Percentiles rank a stretch among this genome's conserved stretches.
phyloP scores from a whole-genome alignment of 805 yeast species.

The Lipomyces chichibuensis region DNA sequence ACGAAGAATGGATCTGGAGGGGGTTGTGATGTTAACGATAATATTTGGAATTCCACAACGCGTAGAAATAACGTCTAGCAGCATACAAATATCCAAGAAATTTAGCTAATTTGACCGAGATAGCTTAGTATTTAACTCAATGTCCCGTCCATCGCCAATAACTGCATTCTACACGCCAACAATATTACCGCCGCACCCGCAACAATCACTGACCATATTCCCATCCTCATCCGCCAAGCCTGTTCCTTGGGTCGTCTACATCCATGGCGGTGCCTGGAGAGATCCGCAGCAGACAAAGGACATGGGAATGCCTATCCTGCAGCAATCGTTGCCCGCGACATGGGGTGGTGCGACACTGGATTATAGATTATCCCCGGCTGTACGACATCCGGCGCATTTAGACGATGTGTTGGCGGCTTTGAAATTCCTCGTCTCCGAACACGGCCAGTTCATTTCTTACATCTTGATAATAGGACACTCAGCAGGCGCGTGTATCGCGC shows the following conservation, averaged over 20 bases:
- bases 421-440: constrained; percentile 30
- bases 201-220: constrained; percentile 28
- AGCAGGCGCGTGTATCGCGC: constrained; percentile 67
- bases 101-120: background rate
- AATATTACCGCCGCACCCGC: constrained; percentile 20
- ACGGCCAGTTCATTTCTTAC: constrained; percentile 13
- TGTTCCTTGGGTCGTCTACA: constrained; percentile 49
- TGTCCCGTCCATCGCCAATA: constrained; percentile 3
- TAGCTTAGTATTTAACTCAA: background rate
- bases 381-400: constrained; percentile 61
- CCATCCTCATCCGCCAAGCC: background rate
- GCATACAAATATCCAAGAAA: background rate
- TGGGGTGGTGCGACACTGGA: constrained; percentile 38
- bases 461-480: constrained; percentile 64
- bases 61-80: background rate
- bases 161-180: constrained; percentile 9
- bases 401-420: constrained; percentile 56
- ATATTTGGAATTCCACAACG: no score
- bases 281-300: constrained; percentile 61
- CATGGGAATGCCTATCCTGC: constrained; percentile 51
- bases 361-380: constrained; percentile 41
- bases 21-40: no score
- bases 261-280: constrained; percentile 87
- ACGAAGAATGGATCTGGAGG: no score
- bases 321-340: constrained; percentile 7